Percentiles rank a stretch among this genome's conserved stretches.
phyloP scores from a whole-genome alignment of 306 rosid species.

The Sechiopsis laciniata region DNA sequence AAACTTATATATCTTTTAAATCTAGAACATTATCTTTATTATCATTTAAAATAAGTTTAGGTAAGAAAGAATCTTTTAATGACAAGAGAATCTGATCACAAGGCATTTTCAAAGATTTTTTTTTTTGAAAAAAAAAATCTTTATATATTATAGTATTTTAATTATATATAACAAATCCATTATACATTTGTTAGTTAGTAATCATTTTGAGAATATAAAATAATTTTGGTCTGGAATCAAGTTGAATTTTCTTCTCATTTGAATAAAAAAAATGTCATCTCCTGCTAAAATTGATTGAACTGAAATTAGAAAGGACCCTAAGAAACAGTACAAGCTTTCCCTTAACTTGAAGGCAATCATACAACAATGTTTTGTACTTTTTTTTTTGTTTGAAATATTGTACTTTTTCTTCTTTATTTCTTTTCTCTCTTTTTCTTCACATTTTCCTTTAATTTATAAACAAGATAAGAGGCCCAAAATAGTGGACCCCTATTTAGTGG shows the following conservation, averaged over 20 bases:
- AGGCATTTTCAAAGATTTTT: neutral
- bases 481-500: neutral
- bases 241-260: slow-evolving; percentile 6
- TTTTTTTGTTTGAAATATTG: neutral
- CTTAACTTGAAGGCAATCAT: slow-evolving; percentile 5
- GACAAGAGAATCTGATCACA: slow-evolving; percentile 11
- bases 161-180: too few species aligned
- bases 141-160: too few species aligned
- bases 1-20: too few species aligned
- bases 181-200: neutral
- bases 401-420: neutral
- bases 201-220: neutral
- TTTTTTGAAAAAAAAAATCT: neutral
- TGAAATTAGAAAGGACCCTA: slow-evolving; percentile 14
- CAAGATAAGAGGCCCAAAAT: neutral
- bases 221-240: neutral
- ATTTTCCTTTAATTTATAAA: neutral
- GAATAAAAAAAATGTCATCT: neutral
- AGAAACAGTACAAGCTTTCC: slow-evolving; percentile 1
- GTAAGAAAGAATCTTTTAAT: neutral
- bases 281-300: neutral
- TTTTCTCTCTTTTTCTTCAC: neutral
- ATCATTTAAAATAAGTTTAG: slow-evolving; percentile 1
- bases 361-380: neutral
- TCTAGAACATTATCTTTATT: neutral